These are phyloP conservation scores for Fusarium sp. DNA, from an alignment of 2,329 filamentous ascomycete genomes.

Conservation along the genomic window DNA sequence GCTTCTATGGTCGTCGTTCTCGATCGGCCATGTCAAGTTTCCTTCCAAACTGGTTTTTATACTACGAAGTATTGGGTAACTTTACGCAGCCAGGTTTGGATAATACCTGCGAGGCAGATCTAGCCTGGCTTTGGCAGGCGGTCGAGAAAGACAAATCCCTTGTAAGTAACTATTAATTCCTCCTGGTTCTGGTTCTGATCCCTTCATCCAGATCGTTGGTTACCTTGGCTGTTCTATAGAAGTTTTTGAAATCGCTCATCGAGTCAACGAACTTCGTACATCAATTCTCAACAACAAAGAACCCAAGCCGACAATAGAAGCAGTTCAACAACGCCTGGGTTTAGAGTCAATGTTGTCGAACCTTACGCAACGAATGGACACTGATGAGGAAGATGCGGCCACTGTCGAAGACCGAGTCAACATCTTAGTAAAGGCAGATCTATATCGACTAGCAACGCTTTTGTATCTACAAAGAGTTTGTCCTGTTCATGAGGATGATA, in stretches of 20 bases:
- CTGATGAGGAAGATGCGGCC: not conserved
- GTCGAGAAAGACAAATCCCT: not conserved
- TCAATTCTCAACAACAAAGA: not conserved
- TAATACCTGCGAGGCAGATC: not conserved
- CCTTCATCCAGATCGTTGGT: not conserved
- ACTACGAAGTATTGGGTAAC: constrained; percentile 10
- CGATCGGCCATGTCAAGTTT: not conserved
- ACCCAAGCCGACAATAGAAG: too few relatives aligned
- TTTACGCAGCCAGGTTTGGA: constrained; percentile 4
- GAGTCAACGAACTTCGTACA: constrained; percentile 5
- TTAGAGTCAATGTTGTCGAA: not conserved
- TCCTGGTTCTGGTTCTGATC: not conserved
- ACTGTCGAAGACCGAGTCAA: too few relatives aligned
- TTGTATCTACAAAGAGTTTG: too few relatives aligned
- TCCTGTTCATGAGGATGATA: too few relatives aligned
- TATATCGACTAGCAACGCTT: too few relatives aligned
- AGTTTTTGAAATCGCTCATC: constrained; percentile 10
- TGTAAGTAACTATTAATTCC: not conserved
- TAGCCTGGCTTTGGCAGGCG: not conserved
- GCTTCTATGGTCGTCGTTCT: not conserved
- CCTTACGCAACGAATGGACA: not conserved
- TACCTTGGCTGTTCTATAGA: constrained; percentile 11
- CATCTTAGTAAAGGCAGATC: too few relatives aligned
- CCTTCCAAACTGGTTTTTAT: constrained; percentile 17
- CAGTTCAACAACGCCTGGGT: not conserved